phyloP scores from a whole-genome alignment of 192 early-diverging fungal genomes.

The Chytriomyces sp. region DNA sequence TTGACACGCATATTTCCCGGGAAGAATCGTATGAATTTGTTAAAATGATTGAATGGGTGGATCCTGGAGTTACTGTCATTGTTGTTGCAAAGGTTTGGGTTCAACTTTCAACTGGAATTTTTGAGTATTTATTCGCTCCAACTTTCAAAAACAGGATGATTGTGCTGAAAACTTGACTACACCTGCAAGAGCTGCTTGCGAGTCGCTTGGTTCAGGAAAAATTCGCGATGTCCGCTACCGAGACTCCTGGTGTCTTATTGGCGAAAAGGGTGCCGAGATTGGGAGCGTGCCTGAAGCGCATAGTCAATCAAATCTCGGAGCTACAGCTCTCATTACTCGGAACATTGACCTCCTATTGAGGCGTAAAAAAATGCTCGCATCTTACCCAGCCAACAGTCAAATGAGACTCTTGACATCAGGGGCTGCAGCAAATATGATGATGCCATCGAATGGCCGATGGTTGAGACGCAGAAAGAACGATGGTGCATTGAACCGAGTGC shows the following conservation, averaged over 20 bases:
- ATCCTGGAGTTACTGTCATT: constrained; percentile 70
- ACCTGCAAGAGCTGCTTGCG: constrained; percentile 60
- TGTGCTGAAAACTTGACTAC: constrained; percentile 69
- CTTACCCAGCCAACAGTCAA: constrained; percentile 26
- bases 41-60: constrained; percentile 66
- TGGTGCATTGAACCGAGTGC: constrained; percentile 83
- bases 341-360: constrained; percentile 53
- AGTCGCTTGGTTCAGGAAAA: constrained; percentile 62
- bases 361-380: constrained; percentile 52
- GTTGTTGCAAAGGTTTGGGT: constrained; percentile 53
- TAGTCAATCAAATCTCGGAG: constrained; percentile 52
- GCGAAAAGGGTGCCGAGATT: constrained; percentile 69
- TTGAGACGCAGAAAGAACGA: constrained; percentile 81
- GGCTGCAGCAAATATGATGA: constrained; percentile 34
- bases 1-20: constrained; percentile 75
- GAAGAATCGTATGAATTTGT: constrained; percentile 71
- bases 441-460: constrained; percentile 66
- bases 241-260: constrained; percentile 83
- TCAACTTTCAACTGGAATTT: background rate
- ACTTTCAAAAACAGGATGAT: constrained; percentile 62
- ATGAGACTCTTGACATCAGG: constrained; percentile 13
- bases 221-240: constrained; percentile 69
- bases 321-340: constrained; percentile 63
- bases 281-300: constrained; percentile 63
- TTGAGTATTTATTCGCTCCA: background rate